These are phyloP conservation scores for Populus deltoides DNA, from an alignment of 345 rosid species.

Conservation along the genomic window DNA sequence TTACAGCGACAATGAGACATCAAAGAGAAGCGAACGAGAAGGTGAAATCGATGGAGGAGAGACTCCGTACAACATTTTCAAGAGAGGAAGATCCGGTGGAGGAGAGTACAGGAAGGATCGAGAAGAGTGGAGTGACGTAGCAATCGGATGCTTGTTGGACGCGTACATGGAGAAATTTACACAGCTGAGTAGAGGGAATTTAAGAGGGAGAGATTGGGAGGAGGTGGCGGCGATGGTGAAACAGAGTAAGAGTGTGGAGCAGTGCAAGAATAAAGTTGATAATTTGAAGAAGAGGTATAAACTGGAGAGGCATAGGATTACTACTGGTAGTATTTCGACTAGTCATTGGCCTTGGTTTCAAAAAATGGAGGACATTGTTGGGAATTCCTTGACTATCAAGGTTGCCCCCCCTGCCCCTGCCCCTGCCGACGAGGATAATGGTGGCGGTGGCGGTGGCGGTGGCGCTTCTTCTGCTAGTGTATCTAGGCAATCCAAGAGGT, in stretches of 20 bases:
- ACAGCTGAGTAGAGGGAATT: conserved; percentile 75
- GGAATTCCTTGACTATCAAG: neutral
- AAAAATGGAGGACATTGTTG: conserved; percentile 69
- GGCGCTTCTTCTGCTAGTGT: conserved; percentile 1
- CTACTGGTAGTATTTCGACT: conserved; percentile 37
- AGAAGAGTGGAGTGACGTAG: conserved; percentile 92
- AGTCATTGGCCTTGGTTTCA: conserved; percentile 84
- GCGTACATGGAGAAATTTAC: conserved; percentile 76
- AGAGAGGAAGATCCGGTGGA: conserved; percentile 35
- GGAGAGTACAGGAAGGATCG: conserved; percentile 72
- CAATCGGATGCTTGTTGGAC: conserved; percentile 70
- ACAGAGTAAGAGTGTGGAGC: conserved; percentile 59
- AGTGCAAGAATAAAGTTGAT: conserved; percentile 88
- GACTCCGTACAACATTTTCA: conserved; percentile 41
- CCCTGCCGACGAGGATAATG: conserved; percentile 10
- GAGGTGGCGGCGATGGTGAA: conserved; percentile 79
- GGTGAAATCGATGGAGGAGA: conserved; percentile 56
- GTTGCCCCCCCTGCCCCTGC: neutral
- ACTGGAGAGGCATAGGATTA: conserved; percentile 75
- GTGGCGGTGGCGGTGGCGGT: conserved; percentile 2
- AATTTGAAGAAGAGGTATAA: conserved; percentile 87
- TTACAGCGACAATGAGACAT: conserved; percentile 24
- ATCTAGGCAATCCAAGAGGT: conserved; percentile 27
- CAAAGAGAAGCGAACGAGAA: conserved; percentile 50
- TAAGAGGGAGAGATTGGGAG: conserved; percentile 94